Percentiles rank a stretch among this genome's conserved stretches.
Conservation (phyloP, 1,139 yeast species). For the Eremothecium gossypii region DNA sequence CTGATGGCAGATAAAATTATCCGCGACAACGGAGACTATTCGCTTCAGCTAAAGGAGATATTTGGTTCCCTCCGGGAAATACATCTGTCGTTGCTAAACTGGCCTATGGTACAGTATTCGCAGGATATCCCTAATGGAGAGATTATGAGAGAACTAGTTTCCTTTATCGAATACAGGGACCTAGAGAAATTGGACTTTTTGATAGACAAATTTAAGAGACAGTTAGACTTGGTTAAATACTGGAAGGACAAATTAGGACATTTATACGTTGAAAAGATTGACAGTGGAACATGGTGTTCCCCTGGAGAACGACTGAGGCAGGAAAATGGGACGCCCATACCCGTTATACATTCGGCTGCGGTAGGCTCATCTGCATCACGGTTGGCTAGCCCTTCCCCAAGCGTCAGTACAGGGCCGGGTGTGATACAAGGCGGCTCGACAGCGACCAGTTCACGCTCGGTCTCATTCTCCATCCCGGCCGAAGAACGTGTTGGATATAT, state of each 20-base stretch:
- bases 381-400: constrained; percentile 2
- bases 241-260: constrained; percentile 4
- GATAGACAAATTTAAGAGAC: constrained; percentile 5
- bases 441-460: constrained; percentile 4
- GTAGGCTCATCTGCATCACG: constrained; percentile 2
- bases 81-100: constrained; percentile 5
- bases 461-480: constrained; percentile 1
- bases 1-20: constrained; percentile 4
- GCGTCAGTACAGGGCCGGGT: constrained; percentile 1
- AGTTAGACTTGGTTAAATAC: constrained; percentile 2
- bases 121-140: constrained; percentile 5
- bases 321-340: background rate
- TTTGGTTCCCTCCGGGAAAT: constrained; percentile 4
- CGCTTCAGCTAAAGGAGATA: constrained; percentile 7
- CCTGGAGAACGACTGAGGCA: constrained; percentile 2
- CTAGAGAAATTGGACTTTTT: constrained; percentile 5
- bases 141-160: constrained; percentile 4
- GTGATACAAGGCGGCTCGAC: constrained; percentile 2
- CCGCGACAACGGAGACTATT: constrained; percentile 7
- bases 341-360: background rate
- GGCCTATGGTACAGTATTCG: constrained; percentile 9
- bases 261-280: constrained; percentile 2
- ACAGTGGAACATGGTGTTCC: constrained; percentile 1
- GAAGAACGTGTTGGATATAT: constrained; percentile 3
- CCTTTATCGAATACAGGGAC: constrained; percentile 3